Evolutionary conservation across 2,329 filamentous ascomycete species (phyloP).

Genomic region (Alternaria incomplexa): DNA sequence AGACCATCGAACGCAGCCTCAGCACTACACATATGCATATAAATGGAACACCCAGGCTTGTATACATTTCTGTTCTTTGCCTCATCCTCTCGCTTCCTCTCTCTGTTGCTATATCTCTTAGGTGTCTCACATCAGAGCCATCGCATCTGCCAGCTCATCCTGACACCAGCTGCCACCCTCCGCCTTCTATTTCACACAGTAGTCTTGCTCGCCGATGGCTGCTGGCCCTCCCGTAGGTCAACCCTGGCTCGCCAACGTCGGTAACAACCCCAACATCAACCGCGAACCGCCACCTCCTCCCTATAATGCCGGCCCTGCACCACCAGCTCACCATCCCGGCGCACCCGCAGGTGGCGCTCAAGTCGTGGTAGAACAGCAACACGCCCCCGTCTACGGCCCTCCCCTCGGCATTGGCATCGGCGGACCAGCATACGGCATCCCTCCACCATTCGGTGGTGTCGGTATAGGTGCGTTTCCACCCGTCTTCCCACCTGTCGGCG

Average conservation of each 20-base stretch:
- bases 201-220: constrained; percentile 24
- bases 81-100: neutral
- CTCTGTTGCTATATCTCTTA: neutral
- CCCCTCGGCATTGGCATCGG: constrained; percentile 28
- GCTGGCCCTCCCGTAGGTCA: constrained; percentile 34
- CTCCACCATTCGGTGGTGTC: constrained; percentile 23
- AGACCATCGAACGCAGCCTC: neutral
- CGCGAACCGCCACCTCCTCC: constrained; percentile 40
- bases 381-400: constrained; percentile 31
- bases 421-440: constrained; percentile 18
- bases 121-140: neutral
- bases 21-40: neutral
- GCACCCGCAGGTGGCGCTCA: constrained; percentile 2
- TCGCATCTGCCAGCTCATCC: neutral
- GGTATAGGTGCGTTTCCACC: constrained; percentile 36
- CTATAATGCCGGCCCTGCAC: constrained; percentile 20
- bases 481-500: constrained; percentile 17
- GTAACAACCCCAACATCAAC: constrained; percentile 44
- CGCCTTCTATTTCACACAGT: neutral
- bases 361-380: constrained; percentile 29
- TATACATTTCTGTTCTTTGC: neutral
- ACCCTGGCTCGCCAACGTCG: constrained; percentile 38
- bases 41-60: neutral
- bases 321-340: constrained; percentile 9
- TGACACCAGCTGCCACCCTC: neutral